Evolutionary conservation across 371 early-diverging fungal genomes (phyloP).

Genomic region (Mucor plumbeus): DNA sequence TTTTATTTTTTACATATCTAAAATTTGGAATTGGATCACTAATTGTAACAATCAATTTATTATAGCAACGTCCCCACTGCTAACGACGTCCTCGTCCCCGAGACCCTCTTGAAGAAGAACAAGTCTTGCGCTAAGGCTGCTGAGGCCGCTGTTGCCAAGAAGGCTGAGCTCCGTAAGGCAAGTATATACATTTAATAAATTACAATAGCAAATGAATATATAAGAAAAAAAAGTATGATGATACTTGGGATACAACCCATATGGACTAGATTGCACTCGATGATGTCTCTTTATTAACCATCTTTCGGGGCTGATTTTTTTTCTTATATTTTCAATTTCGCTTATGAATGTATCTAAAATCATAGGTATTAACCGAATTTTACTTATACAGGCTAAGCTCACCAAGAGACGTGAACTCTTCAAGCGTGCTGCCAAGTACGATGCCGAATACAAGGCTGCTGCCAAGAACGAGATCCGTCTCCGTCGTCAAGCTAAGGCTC

Average conservation of each 20-base stretch:
- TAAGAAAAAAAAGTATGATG: constrained; percentile 18
- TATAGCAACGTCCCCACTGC: constrained; percentile 63
- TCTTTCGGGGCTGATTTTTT: constrained; percentile 74
- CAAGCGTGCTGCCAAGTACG: constrained; percentile 97
- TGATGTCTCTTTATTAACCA: constrained; percentile 66
- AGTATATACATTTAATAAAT: neutral
- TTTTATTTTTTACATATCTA: too few species aligned
- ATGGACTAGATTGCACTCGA: constrained; percentile 49
- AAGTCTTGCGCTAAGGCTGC: constrained; percentile 87
- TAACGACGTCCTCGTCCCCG: constrained; percentile 84
- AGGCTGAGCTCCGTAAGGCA: constrained; percentile 70
- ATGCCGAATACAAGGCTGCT: constrained; percentile 90
- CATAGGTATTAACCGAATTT: neutral
- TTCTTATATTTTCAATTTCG: neutral
- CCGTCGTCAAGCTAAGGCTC: constrained; percentile 90
- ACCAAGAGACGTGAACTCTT: constrained; percentile 92
- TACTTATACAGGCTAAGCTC: constrained; percentile 66
- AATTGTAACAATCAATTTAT: too few species aligned
- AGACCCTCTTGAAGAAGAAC: constrained; percentile 97
- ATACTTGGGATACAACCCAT: constrained; percentile 20
- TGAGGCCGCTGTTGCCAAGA: constrained; percentile 67
- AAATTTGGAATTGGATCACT: too few species aligned
- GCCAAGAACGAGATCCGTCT: constrained; percentile 91
- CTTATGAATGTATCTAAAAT: neutral
- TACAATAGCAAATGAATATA: neutral